Evolutionary conservation across 2,329 filamentous ascomycete genomes (phyloP).

Genomic region (Berkeleyomyces basicola): DNA sequence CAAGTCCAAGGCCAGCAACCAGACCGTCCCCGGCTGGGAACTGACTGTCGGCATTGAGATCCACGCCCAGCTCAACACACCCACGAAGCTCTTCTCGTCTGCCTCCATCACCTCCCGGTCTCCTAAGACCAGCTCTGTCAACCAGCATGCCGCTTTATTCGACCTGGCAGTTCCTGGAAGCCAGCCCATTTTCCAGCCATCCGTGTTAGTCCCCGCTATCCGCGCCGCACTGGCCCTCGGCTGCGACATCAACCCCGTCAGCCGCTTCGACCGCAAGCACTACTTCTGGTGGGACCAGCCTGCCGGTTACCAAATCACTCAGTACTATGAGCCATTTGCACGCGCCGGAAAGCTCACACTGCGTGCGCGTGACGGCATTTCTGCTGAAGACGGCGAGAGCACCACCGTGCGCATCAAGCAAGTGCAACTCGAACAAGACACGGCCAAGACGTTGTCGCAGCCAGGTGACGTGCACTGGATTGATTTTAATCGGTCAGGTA

Average conservation of each 20-base stretch:
- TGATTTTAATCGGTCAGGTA: conserved; percentile 85
- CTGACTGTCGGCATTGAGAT: conserved; percentile 94
- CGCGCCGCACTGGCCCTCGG: conserved; percentile 72
- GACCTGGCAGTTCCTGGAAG: conserved; percentile 80
- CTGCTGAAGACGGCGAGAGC: conserved; percentile 51
- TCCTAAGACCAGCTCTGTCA: conserved; percentile 33
- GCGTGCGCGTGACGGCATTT: conserved; percentile 61
- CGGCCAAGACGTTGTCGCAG: conserved; percentile 78
- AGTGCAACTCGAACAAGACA: conserved; percentile 94
- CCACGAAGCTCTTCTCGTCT: conserved; percentile 73
- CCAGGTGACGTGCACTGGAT: conserved; percentile 58
- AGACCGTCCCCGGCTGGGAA: conserved; percentile 60
- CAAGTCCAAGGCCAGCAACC: conserved; percentile 28
- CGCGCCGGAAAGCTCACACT: conserved; percentile 57
- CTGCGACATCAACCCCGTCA: conserved; percentile 60
- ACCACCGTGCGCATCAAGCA: conserved; percentile 74
- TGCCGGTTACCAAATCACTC: conserved; percentile 90
- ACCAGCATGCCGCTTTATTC: conserved; percentile 77
- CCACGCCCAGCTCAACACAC: conserved; percentile 85
- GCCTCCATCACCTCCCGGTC: conserved; percentile 37
- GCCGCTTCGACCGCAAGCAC: conserved; percentile 88
- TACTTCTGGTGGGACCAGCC: conserved; percentile 99
- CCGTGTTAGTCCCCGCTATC: conserved; percentile 73
- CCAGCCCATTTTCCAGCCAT: conserved; percentile 71
- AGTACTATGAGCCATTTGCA: conserved; percentile 67